Evolutionary conservation across 495 filamentous ascomycete species (phyloP), one percentile per base, ranked within the genome.

Genomic region (Talaromyces thailandensis): DNA sequence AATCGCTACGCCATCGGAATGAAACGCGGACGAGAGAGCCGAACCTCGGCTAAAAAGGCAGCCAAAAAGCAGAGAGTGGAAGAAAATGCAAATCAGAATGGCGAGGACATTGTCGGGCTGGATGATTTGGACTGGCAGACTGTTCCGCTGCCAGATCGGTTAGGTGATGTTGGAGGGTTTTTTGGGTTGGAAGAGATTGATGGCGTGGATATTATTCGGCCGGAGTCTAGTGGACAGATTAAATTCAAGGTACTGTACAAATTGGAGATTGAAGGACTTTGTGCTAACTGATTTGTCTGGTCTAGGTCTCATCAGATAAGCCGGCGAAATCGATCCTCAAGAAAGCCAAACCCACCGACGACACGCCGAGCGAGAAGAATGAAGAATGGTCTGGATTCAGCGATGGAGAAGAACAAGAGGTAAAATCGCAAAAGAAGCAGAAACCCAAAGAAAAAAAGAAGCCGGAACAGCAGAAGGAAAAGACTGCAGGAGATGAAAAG

Each of bases 161-260:
- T 96, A 64, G 89, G 94, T 48, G 90, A 98, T 79, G 89, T 89
- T n/a, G 91, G 92, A 65, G 94, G 95, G 0, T 96, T 98, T 73
- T 96, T 86, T 73, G 93, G 94, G 0, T 71, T 98, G 43, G 93
- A 98, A 65, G 94, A 98, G 68, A 85, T 97, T 52, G 90, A 95
- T 7, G 91, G 88, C 50, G 90, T 98, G 0, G 91, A 96, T 29
- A 79, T 98, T 21, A 75, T 95, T 31, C 80, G 77, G 43, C 60
- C 71, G 16, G 40, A 70, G 12, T 67, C 67, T 1, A 67, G 64
- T 3, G 75, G 76, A 35, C 66, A 74, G 35, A 59, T 83, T 28
- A 67, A 69, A 50, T 84, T 80, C 67, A 79, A 80, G 75, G 81
- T 83, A 73, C 4, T 24, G n/a, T 24, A 16, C 29, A 11, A 6